Conservation (phyloP, 2,329 filamentous ascomycete species). For the Colletotrichum graminicola region DNA sequence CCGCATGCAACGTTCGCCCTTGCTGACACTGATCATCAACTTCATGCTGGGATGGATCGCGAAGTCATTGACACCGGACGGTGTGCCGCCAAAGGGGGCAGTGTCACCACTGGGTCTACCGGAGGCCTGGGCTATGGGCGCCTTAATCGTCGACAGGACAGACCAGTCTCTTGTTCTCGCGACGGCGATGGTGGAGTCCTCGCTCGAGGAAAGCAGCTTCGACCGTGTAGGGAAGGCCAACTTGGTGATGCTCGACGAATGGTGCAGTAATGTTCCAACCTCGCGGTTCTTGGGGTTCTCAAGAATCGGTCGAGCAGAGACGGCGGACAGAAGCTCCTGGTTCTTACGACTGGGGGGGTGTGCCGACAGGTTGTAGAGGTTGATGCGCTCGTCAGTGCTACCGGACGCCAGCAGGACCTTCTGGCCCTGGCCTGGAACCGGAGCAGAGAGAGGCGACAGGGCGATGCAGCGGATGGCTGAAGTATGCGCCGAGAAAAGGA, state of each 20-base stretch:
- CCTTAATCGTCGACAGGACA: conserved; percentile 88
- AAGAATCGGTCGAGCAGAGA: conserved; percentile 79
- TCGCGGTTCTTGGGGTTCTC: conserved; percentile 91
- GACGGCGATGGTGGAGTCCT: conserved; percentile 92
- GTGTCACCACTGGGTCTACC: conserved; percentile 92
- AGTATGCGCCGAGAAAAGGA: conserved; percentile 93
- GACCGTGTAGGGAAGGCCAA: conserved; percentile 86
- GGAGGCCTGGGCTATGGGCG: conserved; percentile 82
- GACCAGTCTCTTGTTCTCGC: conserved; percentile 91
- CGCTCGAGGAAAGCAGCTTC: conserved; percentile 88
- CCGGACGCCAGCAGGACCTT: conserved; percentile 93
- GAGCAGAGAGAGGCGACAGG: conserved; percentile 79
- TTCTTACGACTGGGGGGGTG: conserved; percentile 70
- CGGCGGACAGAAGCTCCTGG: conserved; percentile 72
- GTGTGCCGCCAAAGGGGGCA: conserved; percentile 81
- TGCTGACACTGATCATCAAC: conserved; percentile 92
- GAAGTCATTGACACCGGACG: conserved; percentile 93
- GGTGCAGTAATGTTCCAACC: conserved; percentile 87
- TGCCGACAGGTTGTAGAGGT: conserved; percentile 89
- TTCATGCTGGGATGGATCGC: conserved; percentile 97
- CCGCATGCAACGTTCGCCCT: conserved; percentile 90
- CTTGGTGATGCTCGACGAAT: conserved; percentile 83
- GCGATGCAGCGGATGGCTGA: conserved; percentile 92
- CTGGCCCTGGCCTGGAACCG: conserved; percentile 72
- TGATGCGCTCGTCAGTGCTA: conserved; percentile 93